phyloP scores from a whole-genome alignment of 352 stramenopile species.

The Pythium angustatum region DNA sequence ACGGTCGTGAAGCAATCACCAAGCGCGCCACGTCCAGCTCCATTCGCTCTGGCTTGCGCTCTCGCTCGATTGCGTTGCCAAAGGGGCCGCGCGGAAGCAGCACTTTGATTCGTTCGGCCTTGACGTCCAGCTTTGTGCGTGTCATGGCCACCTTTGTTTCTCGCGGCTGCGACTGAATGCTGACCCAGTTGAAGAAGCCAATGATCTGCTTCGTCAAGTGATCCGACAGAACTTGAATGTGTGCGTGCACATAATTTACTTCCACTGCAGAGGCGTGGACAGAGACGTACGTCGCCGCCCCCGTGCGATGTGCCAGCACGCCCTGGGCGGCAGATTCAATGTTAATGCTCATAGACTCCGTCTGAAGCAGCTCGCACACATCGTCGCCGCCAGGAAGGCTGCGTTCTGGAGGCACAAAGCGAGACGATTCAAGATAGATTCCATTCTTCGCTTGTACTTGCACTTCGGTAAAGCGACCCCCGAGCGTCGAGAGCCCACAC shows the following conservation, averaged over 20 bases:
- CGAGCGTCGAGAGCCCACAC: slow-evolving; percentile 46
- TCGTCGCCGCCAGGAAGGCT: slow-evolving; percentile 32
- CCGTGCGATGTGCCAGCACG: slow-evolving; percentile 43
- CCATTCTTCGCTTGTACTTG: slow-evolving; percentile 42
- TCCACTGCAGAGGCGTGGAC: slow-evolving; percentile 44
- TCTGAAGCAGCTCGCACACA: slow-evolving; percentile 44
- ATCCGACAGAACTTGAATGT: slow-evolving; percentile 46
- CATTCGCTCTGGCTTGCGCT: slow-evolving; percentile 52
- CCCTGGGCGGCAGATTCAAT: slow-evolving; percentile 50
- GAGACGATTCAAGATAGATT: slow-evolving; percentile 44
- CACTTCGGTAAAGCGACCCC: slow-evolving; percentile 33
- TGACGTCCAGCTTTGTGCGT: slow-evolving; percentile 61
- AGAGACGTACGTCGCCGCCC: slow-evolving; percentile 44
- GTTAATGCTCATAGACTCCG: slow-evolving; percentile 32
- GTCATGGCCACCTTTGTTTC: slow-evolving; percentile 34
- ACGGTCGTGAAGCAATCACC: slow-evolving; percentile 44
- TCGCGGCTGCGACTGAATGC: slow-evolving; percentile 46
- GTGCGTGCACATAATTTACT: slow-evolving; percentile 61
- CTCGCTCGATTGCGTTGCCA: slow-evolving; percentile 37
- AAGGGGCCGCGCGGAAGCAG: slow-evolving; percentile 49
- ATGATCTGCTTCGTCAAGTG: slow-evolving; percentile 64
- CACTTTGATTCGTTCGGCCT: slow-evolving; percentile 40
- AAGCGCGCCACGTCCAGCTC: slow-evolving; percentile 51
- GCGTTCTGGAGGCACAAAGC: slow-evolving; percentile 24
- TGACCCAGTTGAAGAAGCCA: slow-evolving; percentile 65